Conservation (phyloP, 106 monocot genomes). For the Platanthera guangdongensis region DNA sequence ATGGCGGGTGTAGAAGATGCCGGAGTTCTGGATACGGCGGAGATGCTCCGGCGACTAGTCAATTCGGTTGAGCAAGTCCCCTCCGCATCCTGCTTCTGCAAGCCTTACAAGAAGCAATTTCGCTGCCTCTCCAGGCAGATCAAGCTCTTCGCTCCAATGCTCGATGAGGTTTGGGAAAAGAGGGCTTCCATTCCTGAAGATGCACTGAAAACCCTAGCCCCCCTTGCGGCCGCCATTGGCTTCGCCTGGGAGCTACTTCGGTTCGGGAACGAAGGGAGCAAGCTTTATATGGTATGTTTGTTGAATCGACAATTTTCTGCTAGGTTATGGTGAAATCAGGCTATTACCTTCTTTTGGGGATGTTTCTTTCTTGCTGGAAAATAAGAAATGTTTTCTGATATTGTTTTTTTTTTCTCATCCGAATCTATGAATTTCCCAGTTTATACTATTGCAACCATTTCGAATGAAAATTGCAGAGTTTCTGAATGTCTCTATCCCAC, state of each 20-base stretch:
- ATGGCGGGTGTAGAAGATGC: not conserved
- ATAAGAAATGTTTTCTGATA: too few species aligned
- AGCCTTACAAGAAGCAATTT: not conserved
- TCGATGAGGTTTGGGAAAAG: not conserved
- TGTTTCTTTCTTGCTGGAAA: too few species aligned
- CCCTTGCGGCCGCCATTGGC: not conserved
- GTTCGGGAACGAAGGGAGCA: not conserved
- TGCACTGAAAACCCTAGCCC: not conserved
- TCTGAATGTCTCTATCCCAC: too few species aligned
- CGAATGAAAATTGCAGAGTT: too few species aligned
- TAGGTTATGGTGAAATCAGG: too few species aligned
- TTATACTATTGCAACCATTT: too few species aligned
- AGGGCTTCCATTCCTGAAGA: not conserved
- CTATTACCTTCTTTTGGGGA: too few species aligned
- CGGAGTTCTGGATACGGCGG: not conserved
- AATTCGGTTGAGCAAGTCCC: not conserved
- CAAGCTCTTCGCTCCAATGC: not conserved
- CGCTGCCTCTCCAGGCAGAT: not conserved
- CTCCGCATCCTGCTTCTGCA: not conserved
- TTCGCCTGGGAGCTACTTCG: not conserved
- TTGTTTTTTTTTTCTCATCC: too few species aligned
- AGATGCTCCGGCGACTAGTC: not conserved
- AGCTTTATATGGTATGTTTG: not conserved
- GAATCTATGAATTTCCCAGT: too few species aligned
- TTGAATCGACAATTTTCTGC: not conserved